A percentile compares a stretch with the other conserved stretches of the same genome.
Conservation (phyloP, 805 yeast genomes). For the Candida pseudofarinosa region DNA sequence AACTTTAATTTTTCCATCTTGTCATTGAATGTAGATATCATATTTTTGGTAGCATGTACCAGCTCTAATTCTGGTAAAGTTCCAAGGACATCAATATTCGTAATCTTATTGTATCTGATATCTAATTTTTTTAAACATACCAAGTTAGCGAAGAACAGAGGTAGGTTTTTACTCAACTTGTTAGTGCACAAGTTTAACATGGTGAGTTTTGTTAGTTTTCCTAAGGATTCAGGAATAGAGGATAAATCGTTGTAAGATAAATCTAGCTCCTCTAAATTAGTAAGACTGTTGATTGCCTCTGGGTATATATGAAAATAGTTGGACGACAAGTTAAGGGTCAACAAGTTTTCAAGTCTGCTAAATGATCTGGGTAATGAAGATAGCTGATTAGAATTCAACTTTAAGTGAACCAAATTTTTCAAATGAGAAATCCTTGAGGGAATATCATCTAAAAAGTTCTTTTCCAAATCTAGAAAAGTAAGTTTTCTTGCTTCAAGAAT, state of each 20-base stretch:
- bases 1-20: slow-evolving; percentile 59
- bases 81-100: slow-evolving; percentile 54
- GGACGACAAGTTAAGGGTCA: slow-evolving; percentile 71
- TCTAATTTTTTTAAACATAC: slow-evolving; percentile 65
- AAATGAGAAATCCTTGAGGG: slow-evolving; percentile 55
- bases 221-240: slow-evolving; percentile 56
- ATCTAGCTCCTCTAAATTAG: slow-evolving; percentile 62
- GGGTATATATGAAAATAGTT: slow-evolving; percentile 65
- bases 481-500: slow-evolving; percentile 66
- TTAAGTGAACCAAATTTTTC: slow-evolving; percentile 52
- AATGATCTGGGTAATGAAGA: slow-evolving; percentile 58
- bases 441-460: slow-evolving; percentile 66
- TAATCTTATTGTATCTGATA: slow-evolving; percentile 62
- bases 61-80: slow-evolving; percentile 61
- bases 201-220: slow-evolving; percentile 55
- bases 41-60: slow-evolving; percentile 71
- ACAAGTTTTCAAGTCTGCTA: slow-evolving; percentile 49
- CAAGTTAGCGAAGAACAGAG: slow-evolving; percentile 50
- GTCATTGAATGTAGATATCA: slow-evolving; percentile 65
- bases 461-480: slow-evolving; percentile 66
- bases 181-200: slow-evolving; percentile 76
- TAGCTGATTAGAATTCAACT: slow-evolving; percentile 73
- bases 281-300: slow-evolving; percentile 57
- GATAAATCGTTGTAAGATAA: slow-evolving; percentile 75
- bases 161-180: slow-evolving; percentile 49